Conservation (phyloP, 2,329 filamentous ascomycete genomes). For the Monilinia fructicola region DNA sequence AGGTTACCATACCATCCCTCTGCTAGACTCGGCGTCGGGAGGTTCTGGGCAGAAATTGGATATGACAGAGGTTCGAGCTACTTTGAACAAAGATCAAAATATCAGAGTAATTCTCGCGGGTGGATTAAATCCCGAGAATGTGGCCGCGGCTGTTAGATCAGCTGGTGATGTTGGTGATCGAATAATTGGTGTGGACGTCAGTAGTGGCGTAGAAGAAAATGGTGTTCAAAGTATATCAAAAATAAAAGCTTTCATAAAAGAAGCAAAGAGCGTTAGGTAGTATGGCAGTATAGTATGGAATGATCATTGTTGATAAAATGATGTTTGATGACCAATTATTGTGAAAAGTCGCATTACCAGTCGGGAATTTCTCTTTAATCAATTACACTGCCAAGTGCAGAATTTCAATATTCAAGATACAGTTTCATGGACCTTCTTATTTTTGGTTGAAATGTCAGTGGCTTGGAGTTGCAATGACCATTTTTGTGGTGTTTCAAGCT, state of each 20-base stretch:
- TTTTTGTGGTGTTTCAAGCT: neutral
- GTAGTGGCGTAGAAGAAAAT: constrained; percentile 85
- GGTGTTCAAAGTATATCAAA: constrained; percentile 78
- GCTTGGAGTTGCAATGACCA: neutral
- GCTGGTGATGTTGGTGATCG: constrained; percentile 60
- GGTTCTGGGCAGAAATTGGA: constrained; percentile 79
- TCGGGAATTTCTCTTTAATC: neutral
- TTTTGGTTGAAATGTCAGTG: neutral
- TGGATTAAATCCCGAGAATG: constrained; percentile 78
- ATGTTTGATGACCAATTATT: constrained; percentile 6
- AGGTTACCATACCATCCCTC: constrained; percentile 78
- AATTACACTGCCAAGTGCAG: neutral
- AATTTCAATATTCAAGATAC: neutral
- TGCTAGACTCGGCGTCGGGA: constrained; percentile 85
- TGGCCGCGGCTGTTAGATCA: constrained; percentile 62
- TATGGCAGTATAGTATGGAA: neutral
- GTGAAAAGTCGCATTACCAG: neutral
- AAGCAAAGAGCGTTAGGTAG: constrained; percentile 56
- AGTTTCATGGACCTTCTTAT: neutral
- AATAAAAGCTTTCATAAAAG: constrained; percentile 77
- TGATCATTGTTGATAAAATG: neutral
- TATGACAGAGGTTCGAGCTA: constrained; percentile 63
- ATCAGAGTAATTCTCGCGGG: constrained; percentile 80
- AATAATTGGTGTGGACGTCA: constrained; percentile 85
- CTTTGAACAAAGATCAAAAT: constrained; percentile 66